A percentile compares a stretch with the other conserved stretches of the same genome.
phyloP scores from a whole-genome alignment of 352 stramenopile species.

The Phytophthora capsici region DNA sequence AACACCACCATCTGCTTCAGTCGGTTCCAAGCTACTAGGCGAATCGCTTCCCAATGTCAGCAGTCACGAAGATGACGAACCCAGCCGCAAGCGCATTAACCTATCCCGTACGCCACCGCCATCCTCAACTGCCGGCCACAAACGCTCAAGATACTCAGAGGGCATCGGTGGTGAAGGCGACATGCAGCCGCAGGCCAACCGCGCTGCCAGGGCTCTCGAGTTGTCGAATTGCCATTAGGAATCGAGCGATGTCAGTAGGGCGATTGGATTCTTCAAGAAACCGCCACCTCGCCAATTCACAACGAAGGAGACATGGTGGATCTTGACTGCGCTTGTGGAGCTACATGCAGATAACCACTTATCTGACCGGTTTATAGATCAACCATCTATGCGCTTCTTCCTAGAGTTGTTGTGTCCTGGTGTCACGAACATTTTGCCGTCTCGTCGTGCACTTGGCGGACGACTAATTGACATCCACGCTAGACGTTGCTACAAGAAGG shows the following conservation, averaged over 20 bases:
- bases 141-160: background rate
- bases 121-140: background rate
- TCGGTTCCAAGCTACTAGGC: background rate
- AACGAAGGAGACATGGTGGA: background rate
- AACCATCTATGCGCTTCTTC: background rate
- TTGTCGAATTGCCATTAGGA: background rate
- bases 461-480: conserved; percentile 3
- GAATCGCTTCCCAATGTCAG: background rate
- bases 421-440: conserved; percentile 3
- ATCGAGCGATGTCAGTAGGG: background rate
- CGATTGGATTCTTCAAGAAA: background rate
- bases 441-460: background rate
- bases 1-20: background rate
- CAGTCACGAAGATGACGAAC: background rate
- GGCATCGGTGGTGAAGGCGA: background rate
- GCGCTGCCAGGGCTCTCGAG: background rate
- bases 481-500: background rate
- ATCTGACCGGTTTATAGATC: background rate
- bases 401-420: conserved; percentile 7
- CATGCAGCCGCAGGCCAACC: background rate
- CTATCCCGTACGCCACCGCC: background rate
- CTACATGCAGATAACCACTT: conserved; percentile 2
- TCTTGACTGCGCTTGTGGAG: conserved; percentile 5
- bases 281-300: background rate
- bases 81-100: too few species aligned